Percentiles rank a stretch among this genome's conserved stretches.
phyloP scores from a whole-genome alignment of 768 basidiomycete genomes.

The Epithele typhae region DNA sequence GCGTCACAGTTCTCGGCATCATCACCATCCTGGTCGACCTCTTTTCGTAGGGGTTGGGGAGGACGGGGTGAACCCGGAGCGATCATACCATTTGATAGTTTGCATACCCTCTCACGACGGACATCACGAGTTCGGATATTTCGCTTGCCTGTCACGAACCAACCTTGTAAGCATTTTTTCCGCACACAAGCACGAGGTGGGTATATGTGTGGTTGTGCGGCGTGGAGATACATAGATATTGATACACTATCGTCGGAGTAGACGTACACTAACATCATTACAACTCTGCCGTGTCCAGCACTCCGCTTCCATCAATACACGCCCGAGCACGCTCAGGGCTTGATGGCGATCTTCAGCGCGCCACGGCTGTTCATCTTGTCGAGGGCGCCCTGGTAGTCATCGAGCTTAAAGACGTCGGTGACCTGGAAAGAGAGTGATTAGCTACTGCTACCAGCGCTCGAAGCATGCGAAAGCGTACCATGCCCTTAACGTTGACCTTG shows the following conservation, averaged over 20 bases:
- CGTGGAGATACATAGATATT: neutral
- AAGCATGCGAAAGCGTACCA: conserved; percentile 40
- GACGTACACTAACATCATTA: conserved; percentile 3
- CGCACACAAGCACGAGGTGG: too few species aligned
- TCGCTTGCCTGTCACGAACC: too few species aligned
- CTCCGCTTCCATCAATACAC: too few species aligned
- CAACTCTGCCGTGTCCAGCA: neutral
- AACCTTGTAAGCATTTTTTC: too few species aligned
- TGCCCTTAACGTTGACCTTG: conserved; percentile 77
- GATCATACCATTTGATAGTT: too few species aligned
- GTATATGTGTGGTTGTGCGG: too few species aligned
- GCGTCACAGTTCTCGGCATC: conserved; percentile 72
- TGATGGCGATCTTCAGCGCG: conserved; percentile 49
- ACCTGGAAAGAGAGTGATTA: conserved; percentile 28
- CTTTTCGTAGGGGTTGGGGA: conserved; percentile 19
- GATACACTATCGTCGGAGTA: neutral
- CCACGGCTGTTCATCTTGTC: conserved; percentile 63
- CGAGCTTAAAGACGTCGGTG: conserved; percentile 54
- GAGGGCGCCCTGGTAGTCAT: conserved; percentile 60
- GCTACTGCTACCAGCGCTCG: neutral
- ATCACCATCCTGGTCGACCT: conserved; percentile 88
- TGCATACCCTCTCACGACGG: neutral
- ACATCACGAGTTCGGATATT: neutral
- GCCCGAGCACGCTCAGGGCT: conserved; percentile 27
- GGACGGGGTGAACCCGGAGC: too few species aligned